A percentile compares a stretch with the other conserved stretches of the same genome.
phyloP scores from a whole-genome alignment of 83 land plant genomes.

The Picea engelmannii region DNA sequence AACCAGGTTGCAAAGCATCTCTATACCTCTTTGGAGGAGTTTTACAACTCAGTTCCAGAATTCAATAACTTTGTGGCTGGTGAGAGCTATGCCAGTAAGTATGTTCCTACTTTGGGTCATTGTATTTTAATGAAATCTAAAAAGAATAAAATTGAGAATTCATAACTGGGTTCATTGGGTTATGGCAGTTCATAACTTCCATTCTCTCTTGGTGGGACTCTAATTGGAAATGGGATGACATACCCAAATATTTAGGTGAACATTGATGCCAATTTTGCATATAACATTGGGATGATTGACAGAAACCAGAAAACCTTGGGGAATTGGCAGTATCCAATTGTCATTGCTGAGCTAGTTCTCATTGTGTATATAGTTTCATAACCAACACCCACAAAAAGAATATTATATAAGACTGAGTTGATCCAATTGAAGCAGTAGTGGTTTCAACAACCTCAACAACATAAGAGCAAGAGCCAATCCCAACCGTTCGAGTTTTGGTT shows the following conservation, averaged over 20 bases:
- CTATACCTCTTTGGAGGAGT: too few relatives aligned
- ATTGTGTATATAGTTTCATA: neutral
- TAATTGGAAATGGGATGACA: constrained; percentile 84
- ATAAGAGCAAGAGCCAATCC: too few relatives aligned
- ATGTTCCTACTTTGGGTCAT: constrained; percentile 74
- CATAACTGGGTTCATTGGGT: neutral
- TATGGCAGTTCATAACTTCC: neutral
- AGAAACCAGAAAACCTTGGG: constrained; percentile 35
- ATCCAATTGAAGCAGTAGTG: too few relatives aligned
- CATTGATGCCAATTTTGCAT: constrained; percentile 55
- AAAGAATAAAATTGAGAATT: neutral
- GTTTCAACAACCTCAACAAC: too few relatives aligned
- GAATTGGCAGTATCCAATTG: constrained; percentile 18
- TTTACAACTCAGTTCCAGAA: too few relatives aligned
- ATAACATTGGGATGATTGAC: constrained; percentile 65
- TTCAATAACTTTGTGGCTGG: too few relatives aligned
- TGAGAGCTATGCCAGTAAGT: constrained; percentile 26
- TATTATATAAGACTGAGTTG: too few relatives aligned
- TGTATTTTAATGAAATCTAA: constrained; percentile 42
- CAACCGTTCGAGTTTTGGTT: too few relatives aligned
- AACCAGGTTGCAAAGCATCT: too few relatives aligned
- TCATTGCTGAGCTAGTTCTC: too few relatives aligned
- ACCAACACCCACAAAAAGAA: neutral
- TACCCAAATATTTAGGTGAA: constrained; percentile 60
- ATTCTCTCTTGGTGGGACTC: constrained; percentile 55